phyloP scores from a whole-genome alignment of 768 basidiomycete genomes.

The Boletus coccyginus region DNA sequence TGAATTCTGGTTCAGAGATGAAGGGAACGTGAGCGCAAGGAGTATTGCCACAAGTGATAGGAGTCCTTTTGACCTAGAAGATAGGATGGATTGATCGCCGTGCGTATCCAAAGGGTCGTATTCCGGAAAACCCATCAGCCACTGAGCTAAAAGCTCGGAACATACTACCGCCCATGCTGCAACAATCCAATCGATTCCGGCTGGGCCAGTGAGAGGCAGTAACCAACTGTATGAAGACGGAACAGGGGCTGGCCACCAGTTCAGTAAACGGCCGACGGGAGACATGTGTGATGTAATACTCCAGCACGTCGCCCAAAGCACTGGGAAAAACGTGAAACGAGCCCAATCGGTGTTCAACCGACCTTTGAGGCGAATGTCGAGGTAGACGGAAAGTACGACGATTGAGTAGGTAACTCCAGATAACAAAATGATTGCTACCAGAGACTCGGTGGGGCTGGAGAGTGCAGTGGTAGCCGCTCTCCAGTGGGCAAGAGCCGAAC shows the following conservation, averaged over 20 bases:
- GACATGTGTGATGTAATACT: conserved; percentile 48
- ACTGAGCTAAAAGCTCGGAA: conserved; percentile 50
- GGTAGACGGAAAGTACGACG: conserved; percentile 38
- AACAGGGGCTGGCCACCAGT: conserved; percentile 60
- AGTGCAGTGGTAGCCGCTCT: conserved; percentile 51
- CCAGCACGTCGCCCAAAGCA: conserved; percentile 68
- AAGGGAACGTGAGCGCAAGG: conserved; percentile 52
- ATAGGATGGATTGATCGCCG: conserved; percentile 8
- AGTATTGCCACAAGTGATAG: conserved; percentile 41
- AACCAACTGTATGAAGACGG: conserved; percentile 62
- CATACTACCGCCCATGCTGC: conserved; percentile 74
- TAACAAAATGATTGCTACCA: conserved; percentile 43
- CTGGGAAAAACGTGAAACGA: conserved; percentile 60
- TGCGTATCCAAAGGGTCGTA: conserved; percentile 12
- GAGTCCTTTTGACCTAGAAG: conserved; percentile 25
- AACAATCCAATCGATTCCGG: conserved; percentile 67
- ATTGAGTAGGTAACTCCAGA: conserved; percentile 45
- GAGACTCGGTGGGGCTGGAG: conserved; percentile 48
- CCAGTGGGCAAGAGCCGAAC: conserved; percentile 41
- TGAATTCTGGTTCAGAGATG: conserved; percentile 41
- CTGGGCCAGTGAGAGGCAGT: conserved; percentile 53
- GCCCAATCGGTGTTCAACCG: conserved; percentile 35
- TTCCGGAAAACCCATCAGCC: conserved; percentile 49
- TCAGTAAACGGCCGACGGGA: conserved; percentile 67
- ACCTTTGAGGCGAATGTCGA: conserved; percentile 37